Conservation (phyloP, 2,329 filamentous ascomycete species). For the Penicillium hordei region DNA sequence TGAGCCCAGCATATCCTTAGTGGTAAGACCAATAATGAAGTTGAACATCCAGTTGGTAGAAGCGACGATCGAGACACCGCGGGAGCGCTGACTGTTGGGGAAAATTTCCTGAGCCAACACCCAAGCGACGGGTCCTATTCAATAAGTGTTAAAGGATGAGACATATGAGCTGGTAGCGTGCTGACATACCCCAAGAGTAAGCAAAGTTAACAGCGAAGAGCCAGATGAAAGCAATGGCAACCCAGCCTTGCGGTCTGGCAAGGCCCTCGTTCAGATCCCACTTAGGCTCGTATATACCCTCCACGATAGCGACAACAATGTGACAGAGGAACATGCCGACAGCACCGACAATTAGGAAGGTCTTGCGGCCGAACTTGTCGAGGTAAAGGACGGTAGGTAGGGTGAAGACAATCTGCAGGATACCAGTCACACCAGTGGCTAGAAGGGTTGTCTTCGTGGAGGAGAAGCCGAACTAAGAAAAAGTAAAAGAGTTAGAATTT, state of each 20-base stretch:
- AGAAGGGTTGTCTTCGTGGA: constrained; percentile 27
- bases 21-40: constrained; percentile 33
- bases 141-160: not conserved
- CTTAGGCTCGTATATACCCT: constrained; percentile 51
- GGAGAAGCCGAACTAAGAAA: constrained; percentile 22
- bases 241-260: constrained; percentile 66
- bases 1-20: constrained; percentile 30
- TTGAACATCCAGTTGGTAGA: constrained; percentile 38
- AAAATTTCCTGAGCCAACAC: constrained; percentile 55
- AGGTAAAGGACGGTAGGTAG: constrained; percentile 40
- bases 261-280: constrained; percentile 48
- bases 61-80: constrained; percentile 30
- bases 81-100: constrained; percentile 31
- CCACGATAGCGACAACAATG: constrained; percentile 62
- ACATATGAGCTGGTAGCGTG: not conserved
- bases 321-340: constrained; percentile 70
- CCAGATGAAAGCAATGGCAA: constrained; percentile 59
- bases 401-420: constrained; percentile 38
- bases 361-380: constrained; percentile 41
- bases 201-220: constrained; percentile 54
- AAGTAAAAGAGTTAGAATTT: not conserved
- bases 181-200: constrained; percentile 36
- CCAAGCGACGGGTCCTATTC: constrained; percentile 33
- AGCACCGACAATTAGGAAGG: constrained; percentile 49
- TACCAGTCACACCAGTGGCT: constrained; percentile 30